Percentiles rank a stretch among this genome's conserved stretches.
phyloP scores from a whole-genome alignment of 2,329 filamentous ascomycete genomes.

The Paramyrothecium roridum region DNA sequence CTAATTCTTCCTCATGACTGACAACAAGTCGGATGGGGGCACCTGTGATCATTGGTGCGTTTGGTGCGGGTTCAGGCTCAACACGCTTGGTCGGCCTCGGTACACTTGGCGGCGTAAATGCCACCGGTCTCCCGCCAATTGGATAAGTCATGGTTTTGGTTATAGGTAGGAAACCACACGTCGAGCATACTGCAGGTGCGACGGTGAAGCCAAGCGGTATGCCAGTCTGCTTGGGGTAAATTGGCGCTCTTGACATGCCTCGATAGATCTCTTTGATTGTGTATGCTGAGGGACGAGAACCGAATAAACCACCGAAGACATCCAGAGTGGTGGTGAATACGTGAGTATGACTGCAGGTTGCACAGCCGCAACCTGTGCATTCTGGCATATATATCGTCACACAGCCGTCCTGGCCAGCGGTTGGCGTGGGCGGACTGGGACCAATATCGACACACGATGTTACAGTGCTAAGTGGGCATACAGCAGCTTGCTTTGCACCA shows the following conservation, averaged over 20 bases:
- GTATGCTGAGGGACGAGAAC: conserved; percentile 13
- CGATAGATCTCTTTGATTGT: conserved; percentile 19
- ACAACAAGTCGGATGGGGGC: not conserved
- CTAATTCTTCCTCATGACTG: not conserved
- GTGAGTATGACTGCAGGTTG: conserved; percentile 17
- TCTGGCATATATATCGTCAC: conserved; percentile 20
- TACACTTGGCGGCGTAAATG: conserved; percentile 1
- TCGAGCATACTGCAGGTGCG: conserved; percentile 12
- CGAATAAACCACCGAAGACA: conserved; percentile 13
- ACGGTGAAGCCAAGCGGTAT: conserved; percentile 18
- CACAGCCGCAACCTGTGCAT: conserved; percentile 16
- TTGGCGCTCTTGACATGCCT: conserved; percentile 18
- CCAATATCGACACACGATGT: not conserved
- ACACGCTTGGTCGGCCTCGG: conserved; percentile 1
- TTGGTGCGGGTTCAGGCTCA: not conserved
- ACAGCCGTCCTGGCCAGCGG: conserved; percentile 14
- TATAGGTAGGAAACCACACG: conserved; percentile 16
- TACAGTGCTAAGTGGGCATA: not conserved
- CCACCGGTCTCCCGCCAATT: conserved; percentile 16
- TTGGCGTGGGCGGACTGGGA: conserved; percentile 12
- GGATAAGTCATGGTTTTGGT: conserved; percentile 20
- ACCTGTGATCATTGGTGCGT: not conserved
- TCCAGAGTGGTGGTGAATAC: conserved; percentile 18
- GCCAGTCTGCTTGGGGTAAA: conserved; percentile 10
- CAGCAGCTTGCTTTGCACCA: not conserved